Base-by-base conservation (phyloP, 768 basidiomycete genomes). In the Boletus subparvulus region DNA sequence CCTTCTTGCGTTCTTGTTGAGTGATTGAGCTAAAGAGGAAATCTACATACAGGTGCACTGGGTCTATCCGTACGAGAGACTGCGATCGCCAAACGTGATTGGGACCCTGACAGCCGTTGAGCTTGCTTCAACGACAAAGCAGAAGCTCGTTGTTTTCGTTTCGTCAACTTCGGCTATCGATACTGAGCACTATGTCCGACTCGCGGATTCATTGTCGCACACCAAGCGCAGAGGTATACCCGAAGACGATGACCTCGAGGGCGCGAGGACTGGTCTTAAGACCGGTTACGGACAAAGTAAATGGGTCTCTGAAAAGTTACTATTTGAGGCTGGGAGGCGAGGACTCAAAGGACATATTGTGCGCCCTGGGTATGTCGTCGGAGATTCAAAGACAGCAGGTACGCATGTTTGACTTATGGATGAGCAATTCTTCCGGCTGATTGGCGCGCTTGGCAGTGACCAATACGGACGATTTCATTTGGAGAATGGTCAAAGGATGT, bases 401-500 rank as follows among this genome's bases (percentile, higher is more conserved):
- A 64, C 63, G 88, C 6, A 4, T 21, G 24, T 42, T 45, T 35
- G 33, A 7, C 21, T 28, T 17, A 0, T 36, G 26, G 30, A 26
- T 28, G 26, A 56, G 49, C 19, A n/a, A 43, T 45, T 30, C 10
- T 48, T 60, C 30, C 44, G 44, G 4, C 44, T 59, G 43, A 55
- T 33, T 17, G 33, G 45, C 41, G 46, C 30, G 52, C 13, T 44
- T 52, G 48, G 17, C 61, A 93, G 95, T 98, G 4, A 98, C 96
- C 13, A 99, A 99, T 74, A 98, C 97, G 35, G 96, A 99, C 64
- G 97, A 99, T 70, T 99, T 99, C 74, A 84, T 99, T 54, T 98
- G 96, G 96, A 85, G 97, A 4, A 77, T 99, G 72, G 92, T 97
- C 68, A 98, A 98, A 72, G 97, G 97, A n/a, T 98, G 94, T 68